A percentile compares a stretch with the other conserved stretches of the same genome.
Evolutionary conservation across 805 yeast species (phyloP).

Genomic region (Spathaspora sp.): DNA sequence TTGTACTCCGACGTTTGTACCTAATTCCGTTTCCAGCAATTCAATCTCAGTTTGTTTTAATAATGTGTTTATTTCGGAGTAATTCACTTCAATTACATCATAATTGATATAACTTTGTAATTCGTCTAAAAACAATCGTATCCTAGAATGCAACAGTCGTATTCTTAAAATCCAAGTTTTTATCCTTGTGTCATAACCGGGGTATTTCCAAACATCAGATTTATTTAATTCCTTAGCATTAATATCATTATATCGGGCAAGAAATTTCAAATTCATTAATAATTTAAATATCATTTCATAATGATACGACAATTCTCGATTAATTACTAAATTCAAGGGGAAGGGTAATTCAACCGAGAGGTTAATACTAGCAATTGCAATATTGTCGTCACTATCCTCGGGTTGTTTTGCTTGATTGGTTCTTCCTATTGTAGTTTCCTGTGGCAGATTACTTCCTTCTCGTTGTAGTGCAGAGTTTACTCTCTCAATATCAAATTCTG

Average conservation of each 20-base stretch:
- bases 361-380: constrained; percentile 47
- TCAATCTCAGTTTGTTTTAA: constrained; percentile 3
- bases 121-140: constrained; percentile 55
- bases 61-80: constrained; percentile 35
- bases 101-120: constrained; percentile 52
- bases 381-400: neutral
- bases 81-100: constrained; percentile 58
- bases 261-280: constrained; percentile 57
- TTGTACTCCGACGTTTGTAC: constrained; percentile 1
- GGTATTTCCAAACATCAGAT: constrained; percentile 64
- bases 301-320: constrained; percentile 67
- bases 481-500: neutral
- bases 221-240: constrained; percentile 71
- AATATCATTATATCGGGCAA: constrained; percentile 54
- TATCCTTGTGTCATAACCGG: constrained; percentile 39
- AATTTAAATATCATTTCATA: constrained; percentile 80
- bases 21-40: constrained; percentile 3
- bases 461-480: neutral
- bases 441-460: neutral
- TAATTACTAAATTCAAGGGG: constrained; percentile 75
- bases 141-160: constrained; percentile 52
- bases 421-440: constrained; percentile 3
- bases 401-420: neutral
- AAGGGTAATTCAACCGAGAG: constrained; percentile 71
- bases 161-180: constrained; percentile 52